Evolutionary conservation across 768 basidiomycete genomes (phyloP), one percentile per base, ranked within the genome.

Genomic region (Agrocybe pediades): DNA sequence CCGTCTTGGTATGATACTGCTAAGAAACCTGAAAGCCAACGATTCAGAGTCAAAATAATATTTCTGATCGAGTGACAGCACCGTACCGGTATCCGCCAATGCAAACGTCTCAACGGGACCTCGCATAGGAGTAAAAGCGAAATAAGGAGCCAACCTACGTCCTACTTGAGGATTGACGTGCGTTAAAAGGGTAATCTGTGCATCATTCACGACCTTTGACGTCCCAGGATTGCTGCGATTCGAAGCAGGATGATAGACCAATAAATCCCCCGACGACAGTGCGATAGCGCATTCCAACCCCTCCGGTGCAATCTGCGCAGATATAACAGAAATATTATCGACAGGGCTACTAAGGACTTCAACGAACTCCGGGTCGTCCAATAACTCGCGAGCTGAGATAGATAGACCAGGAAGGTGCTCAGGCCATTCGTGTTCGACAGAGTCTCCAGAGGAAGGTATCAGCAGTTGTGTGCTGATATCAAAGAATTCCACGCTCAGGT

Each of bases 391-490:
- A 8, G 91, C 61, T 33, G 87, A 79, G 46, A 93, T 81, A 2
- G 79, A 85, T 21, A 92, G 76, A 16, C 78, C 73, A 5, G 80
- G 77, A 8, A 92, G 73, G 1, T 80, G 71, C n/a, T 77, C 74
- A 0, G 93, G 92, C 61, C 84, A 94, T 52, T 84, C 77, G 49
- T 78, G 73, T 21, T 78, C 69, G 1, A 92, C 66, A 9, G 74
- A 72, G 3, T 70, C 62, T 42, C 21, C 33, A 26, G 71, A 69
- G 29, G 82, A 51, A 46, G 66, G 57, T n/a, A 69, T 71, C 2
- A 92, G 70, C 2, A 92, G 74, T 24, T 88, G 85, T 3, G 84
- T 78, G 49, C 90, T 91, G 39, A 86, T 68, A 66, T 96, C 92
- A 58, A 84, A 83, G 67, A 95, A 89, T 50, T 79, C 81, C 17